phyloP scores from a whole-genome alignment of 768 basidiomycete species.

The Holtermannia corniformis region DNA sequence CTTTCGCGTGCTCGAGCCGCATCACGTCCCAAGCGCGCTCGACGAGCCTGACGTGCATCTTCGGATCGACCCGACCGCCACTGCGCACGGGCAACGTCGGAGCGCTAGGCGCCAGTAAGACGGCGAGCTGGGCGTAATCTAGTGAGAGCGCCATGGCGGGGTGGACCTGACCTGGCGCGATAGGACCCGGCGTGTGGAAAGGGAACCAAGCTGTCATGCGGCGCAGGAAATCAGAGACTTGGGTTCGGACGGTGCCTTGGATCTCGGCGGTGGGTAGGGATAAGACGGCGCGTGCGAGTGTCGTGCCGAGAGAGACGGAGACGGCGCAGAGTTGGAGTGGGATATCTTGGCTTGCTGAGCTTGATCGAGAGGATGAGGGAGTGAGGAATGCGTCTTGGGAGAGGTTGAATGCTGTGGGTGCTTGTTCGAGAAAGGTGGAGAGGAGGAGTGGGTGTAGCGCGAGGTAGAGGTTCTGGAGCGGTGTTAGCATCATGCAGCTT shows the following conservation, averaged over 20 bases:
- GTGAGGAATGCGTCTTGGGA: no score
- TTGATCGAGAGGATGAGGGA: constrained; percentile 3
- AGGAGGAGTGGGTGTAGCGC: constrained; percentile 69
- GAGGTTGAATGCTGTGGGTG: constrained; percentile 70
- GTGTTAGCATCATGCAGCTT: not conserved
- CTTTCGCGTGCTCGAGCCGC: constrained; percentile 13
- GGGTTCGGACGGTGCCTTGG: constrained; percentile 13
- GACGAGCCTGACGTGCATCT: constrained; percentile 11
- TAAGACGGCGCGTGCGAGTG: constrained; percentile 25
- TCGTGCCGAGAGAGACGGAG: constrained; percentile 20
- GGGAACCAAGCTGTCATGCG: constrained; percentile 82
- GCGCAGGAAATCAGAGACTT: constrained; percentile 47
- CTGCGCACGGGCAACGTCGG: constrained; percentile 6
- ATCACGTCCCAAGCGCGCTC: constrained; percentile 25
- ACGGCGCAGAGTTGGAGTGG: constrained; percentile 28
- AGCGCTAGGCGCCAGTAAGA: constrained; percentile 29
- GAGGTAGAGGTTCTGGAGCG: constrained; percentile 52
- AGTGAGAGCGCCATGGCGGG: constrained; percentile 30
- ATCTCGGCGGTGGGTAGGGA: not conserved
- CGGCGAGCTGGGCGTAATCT: constrained; percentile 30
- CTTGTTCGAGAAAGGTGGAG: constrained; percentile 77
- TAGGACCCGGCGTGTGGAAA: constrained; percentile 43
- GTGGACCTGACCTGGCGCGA: constrained; percentile 10
- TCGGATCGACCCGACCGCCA: constrained; percentile 1
- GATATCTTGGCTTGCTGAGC: constrained; percentile 16